Conservation (phyloP, 352 stramenopile species). For the Pythium brassicae region DNA sequence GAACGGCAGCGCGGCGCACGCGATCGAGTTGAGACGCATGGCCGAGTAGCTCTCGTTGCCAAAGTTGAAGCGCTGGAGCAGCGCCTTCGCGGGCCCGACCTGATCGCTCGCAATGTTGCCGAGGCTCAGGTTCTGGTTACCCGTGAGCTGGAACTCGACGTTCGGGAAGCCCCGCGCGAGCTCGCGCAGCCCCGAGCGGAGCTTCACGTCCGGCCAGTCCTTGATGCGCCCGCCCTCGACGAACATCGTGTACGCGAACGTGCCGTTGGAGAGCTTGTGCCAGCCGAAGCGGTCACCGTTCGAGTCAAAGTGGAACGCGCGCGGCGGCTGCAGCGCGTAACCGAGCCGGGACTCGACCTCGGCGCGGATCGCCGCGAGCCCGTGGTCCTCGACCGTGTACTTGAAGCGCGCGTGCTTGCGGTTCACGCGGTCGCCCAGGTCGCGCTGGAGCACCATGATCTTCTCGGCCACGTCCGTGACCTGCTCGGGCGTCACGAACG, state of each 20-base stretch:
- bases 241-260: conserved; percentile 82
- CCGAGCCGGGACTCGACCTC: conserved; percentile 94
- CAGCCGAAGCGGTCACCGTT: conserved; percentile 78
- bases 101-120: conserved; percentile 90
- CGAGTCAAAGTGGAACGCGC: conserved; percentile 58
- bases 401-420: conserved; percentile 97
- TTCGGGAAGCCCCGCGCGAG: conserved; percentile 91
- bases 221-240: conserved; percentile 91
- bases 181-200: conserved; percentile 89
- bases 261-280: conserved; percentile 64
- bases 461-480: conserved; percentile 88
- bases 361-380: conserved; percentile 91
- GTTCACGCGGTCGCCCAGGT: conserved; percentile 97
- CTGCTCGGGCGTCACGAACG: conserved; percentile 94
- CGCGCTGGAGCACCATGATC: conserved; percentile 93
- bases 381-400: conserved; percentile 97
- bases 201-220: conserved; percentile 80
- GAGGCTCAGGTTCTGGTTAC: conserved; percentile 96
- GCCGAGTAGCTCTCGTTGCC: conserved; percentile 79
- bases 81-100: conserved; percentile 86
- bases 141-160: conserved; percentile 91
- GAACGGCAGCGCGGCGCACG: conserved; percentile 94
- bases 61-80: conserved; percentile 92
- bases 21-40: conserved; percentile 89
- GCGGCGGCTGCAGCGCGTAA: conserved; percentile 89